Percentiles rank a stretch among this genome's conserved stretches.
phyloP scores from a whole-genome alignment of 192 early-diverging fungal genomes.

The Glomus cerebriforme region DNA sequence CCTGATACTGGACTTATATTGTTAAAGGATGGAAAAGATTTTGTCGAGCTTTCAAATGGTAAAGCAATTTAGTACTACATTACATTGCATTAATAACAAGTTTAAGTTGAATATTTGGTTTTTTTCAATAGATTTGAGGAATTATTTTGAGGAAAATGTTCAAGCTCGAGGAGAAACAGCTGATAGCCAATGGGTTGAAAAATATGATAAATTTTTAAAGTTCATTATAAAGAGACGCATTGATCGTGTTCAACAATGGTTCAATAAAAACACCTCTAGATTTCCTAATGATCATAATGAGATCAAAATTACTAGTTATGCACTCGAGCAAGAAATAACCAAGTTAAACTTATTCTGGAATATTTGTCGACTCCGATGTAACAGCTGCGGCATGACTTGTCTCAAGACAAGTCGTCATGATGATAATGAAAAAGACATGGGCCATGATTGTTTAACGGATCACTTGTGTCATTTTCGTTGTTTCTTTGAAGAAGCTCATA shows the following conservation, averaged over 20 bases:
- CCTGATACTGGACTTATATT: slow-evolving; percentile 18
- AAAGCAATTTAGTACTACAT: neutral
- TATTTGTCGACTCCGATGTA: slow-evolving; percentile 20
- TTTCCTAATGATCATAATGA: slow-evolving; percentile 30
- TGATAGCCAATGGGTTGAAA: slow-evolving; percentile 25
- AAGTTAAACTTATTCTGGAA: slow-evolving; percentile 23
- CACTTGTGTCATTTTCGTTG: slow-evolving; percentile 29
- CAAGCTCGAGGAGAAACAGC: neutral
- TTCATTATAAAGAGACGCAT: slow-evolving; percentile 21
- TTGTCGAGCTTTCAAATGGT: slow-evolving; percentile 24
- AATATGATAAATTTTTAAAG: slow-evolving; percentile 23
- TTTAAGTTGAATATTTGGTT: too few species aligned
- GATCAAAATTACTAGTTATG: slow-evolving; percentile 20
- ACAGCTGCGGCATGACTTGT: slow-evolving; percentile 20
- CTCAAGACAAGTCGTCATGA: slow-evolving; percentile 27
- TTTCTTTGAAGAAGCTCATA: slow-evolving; percentile 26
- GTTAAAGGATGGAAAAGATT: slow-evolving; percentile 3
- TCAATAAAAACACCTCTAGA: neutral
- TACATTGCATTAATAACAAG: too few species aligned
- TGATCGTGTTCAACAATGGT: slow-evolving; percentile 31
- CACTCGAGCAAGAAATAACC: slow-evolving; percentile 30
- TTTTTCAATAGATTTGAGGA: slow-evolving; percentile 7
- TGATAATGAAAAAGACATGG: slow-evolving; percentile 11
- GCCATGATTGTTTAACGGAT: slow-evolving; percentile 34
- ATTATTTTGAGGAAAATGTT: slow-evolving; percentile 25